A percentile compares a stretch with the other conserved stretches of the same genome.
Evolutionary conservation across 1,284 basidiomycete genomes (phyloP).

Genomic region (Ganoderma lucidum): DNA sequence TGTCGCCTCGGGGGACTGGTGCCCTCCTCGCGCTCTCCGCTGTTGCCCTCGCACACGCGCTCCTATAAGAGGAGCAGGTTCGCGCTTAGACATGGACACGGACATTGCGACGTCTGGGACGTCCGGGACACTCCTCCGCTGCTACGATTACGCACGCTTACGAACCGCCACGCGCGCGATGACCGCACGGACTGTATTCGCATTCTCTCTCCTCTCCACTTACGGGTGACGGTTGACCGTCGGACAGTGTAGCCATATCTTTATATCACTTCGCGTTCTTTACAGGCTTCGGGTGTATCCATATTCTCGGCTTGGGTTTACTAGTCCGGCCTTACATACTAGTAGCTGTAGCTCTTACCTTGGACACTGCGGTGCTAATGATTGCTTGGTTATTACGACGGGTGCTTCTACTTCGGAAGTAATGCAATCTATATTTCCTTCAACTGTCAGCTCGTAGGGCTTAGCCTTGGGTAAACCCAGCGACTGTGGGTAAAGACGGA

Average conservation of each 20-base stretch:
- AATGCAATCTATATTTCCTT: background rate
- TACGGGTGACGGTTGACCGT: background rate
- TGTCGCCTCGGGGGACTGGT: constrained; percentile 11
- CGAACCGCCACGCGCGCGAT: constrained; percentile 14
- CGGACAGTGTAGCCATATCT: constrained; percentile 26
- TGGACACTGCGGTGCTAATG: constrained; percentile 17
- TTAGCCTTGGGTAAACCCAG: no score
- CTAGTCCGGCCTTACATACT: background rate
- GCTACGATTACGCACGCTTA: constrained; percentile 10
- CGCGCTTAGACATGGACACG: background rate
- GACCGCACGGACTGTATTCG: constrained; percentile 12
- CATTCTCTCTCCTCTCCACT: constrained; percentile 5
- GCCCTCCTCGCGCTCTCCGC: constrained; percentile 18
- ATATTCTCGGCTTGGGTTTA: constrained; percentile 11
- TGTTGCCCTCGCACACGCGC: constrained; percentile 8
- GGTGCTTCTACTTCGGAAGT: background rate
- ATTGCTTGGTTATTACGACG: background rate
- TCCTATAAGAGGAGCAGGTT: background rate
- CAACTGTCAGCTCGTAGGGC: background rate
- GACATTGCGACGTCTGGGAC: constrained; percentile 9
- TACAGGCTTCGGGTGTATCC: constrained; percentile 22
- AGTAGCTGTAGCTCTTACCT: constrained; percentile 7
- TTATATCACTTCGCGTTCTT: constrained; percentile 21
- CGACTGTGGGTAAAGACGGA: no score
- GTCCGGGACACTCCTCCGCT: background rate